Conservation (phyloP, 805 yeast genomes). For the Saturnispora kantuleensis region DNA sequence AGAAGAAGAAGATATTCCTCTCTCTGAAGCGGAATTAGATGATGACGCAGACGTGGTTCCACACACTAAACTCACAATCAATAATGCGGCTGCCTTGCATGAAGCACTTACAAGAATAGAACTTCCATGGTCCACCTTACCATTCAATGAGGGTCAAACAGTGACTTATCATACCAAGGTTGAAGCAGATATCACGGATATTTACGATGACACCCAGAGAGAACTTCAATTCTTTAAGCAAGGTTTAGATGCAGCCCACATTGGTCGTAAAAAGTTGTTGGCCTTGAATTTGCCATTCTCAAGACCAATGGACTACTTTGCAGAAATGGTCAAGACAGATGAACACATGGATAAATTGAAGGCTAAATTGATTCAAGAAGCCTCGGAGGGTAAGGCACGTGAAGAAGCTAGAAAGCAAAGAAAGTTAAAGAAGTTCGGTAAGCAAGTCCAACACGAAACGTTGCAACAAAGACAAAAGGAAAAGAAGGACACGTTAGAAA, state of each 20-base stretch:
- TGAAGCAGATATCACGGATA: slow-evolving; percentile 66
- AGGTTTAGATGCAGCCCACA: slow-evolving; percentile 73
- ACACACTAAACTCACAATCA: slow-evolving; percentile 77
- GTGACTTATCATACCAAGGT: slow-evolving; percentile 51
- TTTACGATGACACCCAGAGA: slow-evolving; percentile 91
- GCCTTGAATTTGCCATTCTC: slow-evolving; percentile 77
- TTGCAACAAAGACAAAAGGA: slow-evolving; percentile 89
- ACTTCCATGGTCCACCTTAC: slow-evolving; percentile 52
- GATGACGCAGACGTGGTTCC: slow-evolving; percentile 95
- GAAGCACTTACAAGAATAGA: slow-evolving; percentile 59
- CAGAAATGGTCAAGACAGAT: slow-evolving; percentile 96
- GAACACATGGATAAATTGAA: slow-evolving; percentile 96
- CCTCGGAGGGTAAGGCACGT: slow-evolving; percentile 72
- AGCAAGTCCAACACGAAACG: slow-evolving; percentile 91
- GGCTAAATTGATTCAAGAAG: slow-evolving; percentile 67
- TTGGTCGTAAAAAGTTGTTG: slow-evolving; percentile 56
- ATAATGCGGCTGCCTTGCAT: slow-evolving; percentile 75
- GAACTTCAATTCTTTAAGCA: slow-evolving; percentile 94
- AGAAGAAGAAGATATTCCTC: slow-evolving; percentile 74
- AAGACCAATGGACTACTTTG: slow-evolving; percentile 92
- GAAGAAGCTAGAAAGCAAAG: slow-evolving; percentile 94
- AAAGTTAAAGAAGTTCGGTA: slow-evolving; percentile 91
- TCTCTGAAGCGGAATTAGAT: slow-evolving; percentile 86
- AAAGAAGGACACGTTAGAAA: slow-evolving; percentile 81
- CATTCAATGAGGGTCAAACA: slow-evolving; percentile 80